phyloP scores from a whole-genome alignment of 2,329 filamentous ascomycete genomes.

The Colletotrichum incanum region DNA sequence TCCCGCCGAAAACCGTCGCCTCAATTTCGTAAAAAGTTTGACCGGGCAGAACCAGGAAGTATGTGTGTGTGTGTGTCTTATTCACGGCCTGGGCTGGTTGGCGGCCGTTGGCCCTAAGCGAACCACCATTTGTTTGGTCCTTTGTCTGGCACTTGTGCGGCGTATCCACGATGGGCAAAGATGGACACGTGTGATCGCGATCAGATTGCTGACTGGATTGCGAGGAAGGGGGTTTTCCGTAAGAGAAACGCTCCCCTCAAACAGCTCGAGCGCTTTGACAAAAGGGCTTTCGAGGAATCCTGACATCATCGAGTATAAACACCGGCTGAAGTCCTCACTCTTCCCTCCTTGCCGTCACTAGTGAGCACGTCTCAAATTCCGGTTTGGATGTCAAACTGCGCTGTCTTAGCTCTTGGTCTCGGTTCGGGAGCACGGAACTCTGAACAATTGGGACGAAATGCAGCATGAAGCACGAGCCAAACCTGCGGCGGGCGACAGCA shows the following conservation, averaged over 20 bases:
- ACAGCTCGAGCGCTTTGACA: conserved; percentile 24
- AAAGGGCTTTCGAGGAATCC: background rate
- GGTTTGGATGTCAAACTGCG: conserved; percentile 5
- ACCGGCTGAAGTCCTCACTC: background rate
- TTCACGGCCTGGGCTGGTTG: background rate
- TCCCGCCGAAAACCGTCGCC: background rate
- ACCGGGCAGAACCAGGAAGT: background rate
- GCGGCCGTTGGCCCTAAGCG: background rate
- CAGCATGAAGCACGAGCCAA: conserved; percentile 15
- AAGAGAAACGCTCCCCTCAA: conserved; percentile 11
- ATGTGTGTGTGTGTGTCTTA: background rate
- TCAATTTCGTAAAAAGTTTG: background rate
- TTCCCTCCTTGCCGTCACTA: conserved; percentile 1
- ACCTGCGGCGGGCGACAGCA: background rate
- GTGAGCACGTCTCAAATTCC: background rate
- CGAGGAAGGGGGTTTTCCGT: background rate
- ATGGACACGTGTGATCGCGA: conserved; percentile 14
- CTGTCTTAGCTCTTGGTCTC: conserved; percentile 30
- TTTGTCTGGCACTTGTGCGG: conserved; percentile 3
- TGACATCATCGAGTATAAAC: conserved; percentile 18
- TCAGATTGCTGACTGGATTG: conserved; percentile 11
- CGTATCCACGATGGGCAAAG: conserved; percentile 4
- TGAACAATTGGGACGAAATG: conserved; percentile 17
- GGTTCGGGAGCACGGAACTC: conserved; percentile 2
- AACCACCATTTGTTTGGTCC: background rate